Evolutionary conservation across 2,329 filamentous ascomycete genomes (phyloP).

Genomic region (Aspergillus fischeri): DNA sequence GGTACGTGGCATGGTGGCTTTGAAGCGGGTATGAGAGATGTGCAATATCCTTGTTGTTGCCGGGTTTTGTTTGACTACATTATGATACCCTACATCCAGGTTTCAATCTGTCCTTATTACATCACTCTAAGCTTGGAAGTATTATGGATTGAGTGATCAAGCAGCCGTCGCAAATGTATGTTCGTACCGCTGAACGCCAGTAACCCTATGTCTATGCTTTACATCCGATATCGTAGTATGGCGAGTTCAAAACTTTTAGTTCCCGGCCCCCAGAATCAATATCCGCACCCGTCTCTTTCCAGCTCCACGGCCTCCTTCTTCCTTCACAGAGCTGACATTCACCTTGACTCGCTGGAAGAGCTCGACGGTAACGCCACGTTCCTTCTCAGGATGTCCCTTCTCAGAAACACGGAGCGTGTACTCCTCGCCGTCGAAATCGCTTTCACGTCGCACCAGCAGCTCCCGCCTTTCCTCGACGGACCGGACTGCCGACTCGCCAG

Average conservation of each 20-base stretch:
- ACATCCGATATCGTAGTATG: neutral
- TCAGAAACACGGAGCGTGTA: slow-evolving; percentile 66
- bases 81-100: neutral
- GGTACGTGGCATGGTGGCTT: slow-evolving; percentile 27
- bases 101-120: neutral
- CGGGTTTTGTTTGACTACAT: neutral
- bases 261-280: slow-evolving; percentile 32
- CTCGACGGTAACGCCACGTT: slow-evolving; percentile 57
- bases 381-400: slow-evolving; percentile 40
- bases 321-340: slow-evolving; percentile 84
- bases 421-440: slow-evolving; percentile 78
- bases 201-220: neutral
- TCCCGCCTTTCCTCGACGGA: slow-evolving; percentile 31
- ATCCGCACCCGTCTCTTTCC: slow-evolving; percentile 71
- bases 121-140: neutral
- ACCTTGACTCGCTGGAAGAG: slow-evolving; percentile 91
- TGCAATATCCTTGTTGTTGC: neutral
- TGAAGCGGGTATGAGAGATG: slow-evolving; percentile 25
- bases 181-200: neutral
- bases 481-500: slow-evolving; percentile 47
- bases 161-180: neutral
- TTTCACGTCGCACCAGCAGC: slow-evolving; percentile 55
- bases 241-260: slow-evolving; percentile 7
- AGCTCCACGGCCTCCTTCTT: slow-evolving; percentile 68
- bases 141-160: neutral